Percentiles rank a stretch among this genome's conserved stretches.
Evolutionary conservation across 2,329 filamentous ascomycete species (phyloP).

Genomic region (Alternaria metachromatica): DNA sequence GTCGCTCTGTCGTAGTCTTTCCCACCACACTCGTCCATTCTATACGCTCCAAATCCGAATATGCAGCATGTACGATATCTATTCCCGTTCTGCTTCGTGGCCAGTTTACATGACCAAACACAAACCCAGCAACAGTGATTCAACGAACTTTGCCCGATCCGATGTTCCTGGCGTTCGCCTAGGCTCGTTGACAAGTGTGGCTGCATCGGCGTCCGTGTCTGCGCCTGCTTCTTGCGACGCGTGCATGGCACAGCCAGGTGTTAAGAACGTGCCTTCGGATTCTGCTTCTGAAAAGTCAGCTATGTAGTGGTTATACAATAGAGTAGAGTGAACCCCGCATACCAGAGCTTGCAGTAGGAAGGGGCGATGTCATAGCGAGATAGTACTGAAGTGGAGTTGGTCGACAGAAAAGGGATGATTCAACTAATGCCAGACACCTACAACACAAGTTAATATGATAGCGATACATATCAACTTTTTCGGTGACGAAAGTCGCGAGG

Average conservation of each 20-base stretch:
- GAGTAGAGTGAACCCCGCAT: not conserved
- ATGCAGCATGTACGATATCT: rapidly evolving
- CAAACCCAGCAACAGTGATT: not conserved
- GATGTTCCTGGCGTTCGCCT: not conserved
- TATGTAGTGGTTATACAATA: not conserved
- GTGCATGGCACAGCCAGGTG: not conserved
- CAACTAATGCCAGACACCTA: not conserved
- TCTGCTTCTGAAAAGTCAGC: not conserved
- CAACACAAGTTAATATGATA: not conserved
- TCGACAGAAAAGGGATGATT: not conserved
- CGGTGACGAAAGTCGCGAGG: not conserved
- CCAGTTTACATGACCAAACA: not conserved
- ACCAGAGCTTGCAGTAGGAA: not conserved
- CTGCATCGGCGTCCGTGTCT: not conserved
- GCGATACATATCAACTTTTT: not conserved
- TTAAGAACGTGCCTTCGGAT: too few relatives aligned
- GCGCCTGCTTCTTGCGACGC: not conserved
- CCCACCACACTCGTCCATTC: not conserved
- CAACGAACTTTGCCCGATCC: not conserved
- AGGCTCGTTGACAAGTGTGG: not conserved
- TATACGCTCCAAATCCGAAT: rapidly evolving
- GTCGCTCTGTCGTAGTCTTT: not conserved
- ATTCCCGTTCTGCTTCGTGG: rapidly evolving
- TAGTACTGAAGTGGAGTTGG: not conserved
- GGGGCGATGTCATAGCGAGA: not conserved